Conservation (phyloP, 2,329 filamentous ascomycete genomes). For the Microsporum ferrugineum region DNA sequence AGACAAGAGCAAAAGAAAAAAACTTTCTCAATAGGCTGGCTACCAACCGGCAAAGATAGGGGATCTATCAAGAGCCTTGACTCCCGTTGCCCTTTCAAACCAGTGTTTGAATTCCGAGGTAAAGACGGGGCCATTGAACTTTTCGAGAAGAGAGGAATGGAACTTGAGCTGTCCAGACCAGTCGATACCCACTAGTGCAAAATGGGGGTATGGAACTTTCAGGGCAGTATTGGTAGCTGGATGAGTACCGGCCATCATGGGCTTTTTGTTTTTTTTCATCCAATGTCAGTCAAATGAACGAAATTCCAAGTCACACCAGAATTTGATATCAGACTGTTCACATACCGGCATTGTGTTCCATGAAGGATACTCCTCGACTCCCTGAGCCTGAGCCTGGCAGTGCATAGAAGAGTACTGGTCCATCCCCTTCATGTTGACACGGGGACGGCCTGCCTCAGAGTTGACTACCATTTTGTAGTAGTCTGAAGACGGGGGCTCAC, state of each 20-base stretch:
- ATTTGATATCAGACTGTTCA: not conserved
- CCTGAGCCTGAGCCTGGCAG: not conserved
- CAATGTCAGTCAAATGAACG: not conserved
- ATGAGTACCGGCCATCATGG: not conserved
- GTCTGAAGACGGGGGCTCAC: not conserved
- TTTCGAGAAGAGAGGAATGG: constrained; percentile 11
- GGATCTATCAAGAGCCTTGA: not conserved
- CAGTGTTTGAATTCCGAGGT: constrained; percentile 9
- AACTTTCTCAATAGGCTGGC: not conserved
- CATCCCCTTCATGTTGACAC: constrained; percentile 1
- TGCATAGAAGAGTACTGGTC: not conserved
- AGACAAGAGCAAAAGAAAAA: not conserved
- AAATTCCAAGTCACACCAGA: not conserved
- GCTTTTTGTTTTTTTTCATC: not conserved
- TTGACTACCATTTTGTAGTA: constrained; percentile 4
- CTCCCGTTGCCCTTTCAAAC: constrained; percentile 8
- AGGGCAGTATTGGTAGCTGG: not conserved
- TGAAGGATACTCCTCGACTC: constrained; percentile 4
- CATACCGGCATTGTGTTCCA: constrained; percentile 8
- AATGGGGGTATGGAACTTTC: constrained; percentile 9
- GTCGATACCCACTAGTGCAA: constrained; percentile 12
- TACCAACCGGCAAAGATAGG: not conserved
- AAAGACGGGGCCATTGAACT: constrained; percentile 9
- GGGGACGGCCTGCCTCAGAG: not conserved
- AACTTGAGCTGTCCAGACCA: constrained; percentile 9